Evolutionary conservation across 1,139 yeast genomes (phyloP).

Genomic region (Pichia sp.): DNA sequence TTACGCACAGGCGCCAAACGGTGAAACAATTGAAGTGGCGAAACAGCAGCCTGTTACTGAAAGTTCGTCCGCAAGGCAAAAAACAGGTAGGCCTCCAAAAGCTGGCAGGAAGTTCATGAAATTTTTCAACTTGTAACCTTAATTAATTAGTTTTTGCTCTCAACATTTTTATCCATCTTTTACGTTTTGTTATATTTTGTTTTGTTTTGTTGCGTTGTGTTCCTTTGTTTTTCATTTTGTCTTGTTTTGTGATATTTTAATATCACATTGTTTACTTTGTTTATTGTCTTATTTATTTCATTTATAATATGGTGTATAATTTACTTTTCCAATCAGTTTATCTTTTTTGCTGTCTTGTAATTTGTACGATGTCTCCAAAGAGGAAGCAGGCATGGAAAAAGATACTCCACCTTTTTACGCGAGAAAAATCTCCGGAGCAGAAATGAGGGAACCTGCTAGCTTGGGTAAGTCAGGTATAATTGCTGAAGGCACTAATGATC

Average conservation of each 20-base stretch:
- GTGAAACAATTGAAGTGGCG: neutral
- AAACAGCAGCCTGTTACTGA: neutral
- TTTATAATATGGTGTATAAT: neutral
- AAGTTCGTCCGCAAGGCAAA: neutral
- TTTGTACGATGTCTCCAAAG: neutral
- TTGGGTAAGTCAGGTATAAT: too few relatives aligned
- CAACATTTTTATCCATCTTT: neutral
- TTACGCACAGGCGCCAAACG: neutral
- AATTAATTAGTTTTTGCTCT: neutral
- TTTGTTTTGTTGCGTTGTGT: neutral
- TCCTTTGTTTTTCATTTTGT: neutral
- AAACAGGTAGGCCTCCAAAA: slow-evolving; percentile 13
- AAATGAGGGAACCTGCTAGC: too few relatives aligned
- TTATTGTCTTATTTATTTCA: too few relatives aligned
- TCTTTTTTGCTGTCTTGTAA: neutral
- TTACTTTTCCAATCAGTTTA: neutral
- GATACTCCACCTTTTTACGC: neutral
- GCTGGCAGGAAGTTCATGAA: slow-evolving; percentile 22
- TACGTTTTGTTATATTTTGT: neutral
- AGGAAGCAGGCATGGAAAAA: neutral
- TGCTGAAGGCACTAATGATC: too few relatives aligned
- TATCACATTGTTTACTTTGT: neutral
- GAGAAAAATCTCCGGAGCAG: neutral
- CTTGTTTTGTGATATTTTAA: neutral
- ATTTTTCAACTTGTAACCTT: slow-evolving; percentile 26